A percentile compares a stretch with the other conserved stretches of the same genome.
phyloP scores from a whole-genome alignment of 345 rosid genomes.

The Camelina sativa region DNA sequence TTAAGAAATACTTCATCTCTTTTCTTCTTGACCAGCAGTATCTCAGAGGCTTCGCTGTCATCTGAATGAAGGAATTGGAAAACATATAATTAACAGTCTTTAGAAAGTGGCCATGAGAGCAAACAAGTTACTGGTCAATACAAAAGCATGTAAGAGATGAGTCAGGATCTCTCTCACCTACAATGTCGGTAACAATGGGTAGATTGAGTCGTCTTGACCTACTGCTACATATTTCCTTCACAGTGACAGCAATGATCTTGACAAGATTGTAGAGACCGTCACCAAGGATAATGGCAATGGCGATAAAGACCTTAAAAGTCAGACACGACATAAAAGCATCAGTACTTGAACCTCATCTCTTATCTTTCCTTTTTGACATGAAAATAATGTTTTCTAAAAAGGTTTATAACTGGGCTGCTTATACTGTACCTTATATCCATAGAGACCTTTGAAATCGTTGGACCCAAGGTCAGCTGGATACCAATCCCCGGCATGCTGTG shows the following conservation, averaged over 20 bases:
- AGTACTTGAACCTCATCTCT: slow-evolving; percentile 2
- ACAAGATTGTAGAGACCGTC: slow-evolving; percentile 90
- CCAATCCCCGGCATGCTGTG: slow-evolving; percentile 82
- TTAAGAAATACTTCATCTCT: slow-evolving; percentile 74
- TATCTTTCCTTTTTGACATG: background rate
- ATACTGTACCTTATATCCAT: slow-evolving; percentile 77
- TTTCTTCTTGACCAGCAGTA: slow-evolving; percentile 59
- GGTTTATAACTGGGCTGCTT: background rate
- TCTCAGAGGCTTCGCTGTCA: slow-evolving; percentile 60
- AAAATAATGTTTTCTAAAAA: background rate
- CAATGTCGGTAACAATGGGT: slow-evolving; percentile 56
- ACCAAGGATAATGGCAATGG: slow-evolving; percentile 88
- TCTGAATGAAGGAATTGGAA: slow-evolving; percentile 24
- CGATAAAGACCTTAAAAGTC: slow-evolving; percentile 73
- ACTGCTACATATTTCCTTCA: slow-evolving; percentile 61
- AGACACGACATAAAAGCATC: slow-evolving; percentile 17
- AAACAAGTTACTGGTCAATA: background rate
- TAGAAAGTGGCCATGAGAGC: slow-evolving; percentile 12
- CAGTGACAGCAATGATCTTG: slow-evolving; percentile 70
- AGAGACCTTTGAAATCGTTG: slow-evolving; percentile 92
- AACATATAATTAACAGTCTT: background rate
- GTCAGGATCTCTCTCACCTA: slow-evolving; percentile 53
- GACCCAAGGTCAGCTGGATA: slow-evolving; percentile 78
- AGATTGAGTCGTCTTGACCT: slow-evolving; percentile 55
- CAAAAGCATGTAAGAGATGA: slow-evolving; percentile 1